A percentile compares a stretch with the other conserved stretches of the same genome.
Evolutionary conservation across 2,329 filamentous ascomycete species (phyloP).

Genomic region (Ascocoryne sarcoides): DNA sequence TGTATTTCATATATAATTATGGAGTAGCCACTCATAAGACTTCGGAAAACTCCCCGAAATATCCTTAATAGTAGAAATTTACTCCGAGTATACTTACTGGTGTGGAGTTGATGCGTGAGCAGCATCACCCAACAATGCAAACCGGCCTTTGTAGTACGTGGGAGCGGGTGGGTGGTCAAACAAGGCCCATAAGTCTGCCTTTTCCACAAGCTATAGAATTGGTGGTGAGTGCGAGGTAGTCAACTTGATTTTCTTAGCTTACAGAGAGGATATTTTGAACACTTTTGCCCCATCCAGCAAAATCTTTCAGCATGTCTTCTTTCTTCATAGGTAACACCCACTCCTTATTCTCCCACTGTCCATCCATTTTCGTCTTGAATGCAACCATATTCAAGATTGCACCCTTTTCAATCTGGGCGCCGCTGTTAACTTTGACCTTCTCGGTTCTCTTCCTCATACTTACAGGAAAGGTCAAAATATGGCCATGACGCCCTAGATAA

Average conservation of each 20-base stretch:
- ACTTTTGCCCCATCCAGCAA: conserved; percentile 30
- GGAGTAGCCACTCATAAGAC: too few relatives aligned
- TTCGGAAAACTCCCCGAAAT: too few relatives aligned
- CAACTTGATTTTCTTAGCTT: conserved; percentile 4
- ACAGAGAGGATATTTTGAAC: conserved; percentile 30
- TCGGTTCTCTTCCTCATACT: background rate
- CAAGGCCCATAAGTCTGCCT: conserved; percentile 39
- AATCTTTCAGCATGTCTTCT: conserved; percentile 32
- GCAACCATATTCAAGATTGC: conserved; percentile 45
- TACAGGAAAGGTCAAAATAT: conserved; percentile 49
- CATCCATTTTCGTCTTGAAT: conserved; percentile 23
- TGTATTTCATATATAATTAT: too few relatives aligned
- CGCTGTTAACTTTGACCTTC: background rate
- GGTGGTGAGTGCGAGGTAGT: too few relatives aligned
- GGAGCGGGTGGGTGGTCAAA: conserved; percentile 38
- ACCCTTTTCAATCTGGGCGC: conserved; percentile 38
- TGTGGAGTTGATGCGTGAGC: conserved; percentile 55
- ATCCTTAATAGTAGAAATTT: too few relatives aligned
- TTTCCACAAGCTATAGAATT: conserved; percentile 33
- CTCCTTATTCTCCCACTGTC: conserved; percentile 29
- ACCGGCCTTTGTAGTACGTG: conserved; percentile 33
- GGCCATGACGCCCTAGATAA: conserved; percentile 41
- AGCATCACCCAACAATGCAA: conserved; percentile 50
- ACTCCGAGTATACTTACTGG: conserved; percentile 26
- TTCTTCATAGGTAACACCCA: conserved; percentile 33